A percentile compares a stretch with the other conserved stretches of the same genome.
phyloP scores from a whole-genome alignment of 2,329 filamentous ascomycete genomes.

The Colletotrichum salicis region DNA sequence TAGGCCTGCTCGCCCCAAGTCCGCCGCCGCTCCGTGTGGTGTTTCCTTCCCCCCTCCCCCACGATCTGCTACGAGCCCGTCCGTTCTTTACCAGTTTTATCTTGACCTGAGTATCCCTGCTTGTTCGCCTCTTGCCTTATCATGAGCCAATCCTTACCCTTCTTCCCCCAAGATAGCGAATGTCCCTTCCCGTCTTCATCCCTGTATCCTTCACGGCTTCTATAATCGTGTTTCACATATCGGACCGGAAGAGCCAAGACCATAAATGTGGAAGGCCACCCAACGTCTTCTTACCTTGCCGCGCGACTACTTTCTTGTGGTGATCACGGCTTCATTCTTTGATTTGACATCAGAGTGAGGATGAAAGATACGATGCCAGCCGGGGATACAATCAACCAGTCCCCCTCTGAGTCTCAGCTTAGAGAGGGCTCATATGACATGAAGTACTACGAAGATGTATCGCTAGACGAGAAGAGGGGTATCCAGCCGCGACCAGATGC shows the following conservation, averaged over 20 bases:
- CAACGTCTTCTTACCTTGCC: background rate
- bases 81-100: slow-evolving; percentile 23
- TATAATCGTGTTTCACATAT: slow-evolving; percentile 20
- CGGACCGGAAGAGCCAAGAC: background rate
- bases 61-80: slow-evolving; percentile 7
- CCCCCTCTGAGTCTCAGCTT: slow-evolving; percentile 44
- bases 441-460: slow-evolving; percentile 36
- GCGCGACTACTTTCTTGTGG: background rate
- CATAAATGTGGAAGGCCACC: slow-evolving; percentile 16
- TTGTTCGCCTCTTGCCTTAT: background rate
- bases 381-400: slow-evolving; percentile 48
- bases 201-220: slow-evolving; percentile 7
- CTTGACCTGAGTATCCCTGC: slow-evolving; percentile 22
- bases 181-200: background rate
- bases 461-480: slow-evolving; percentile 44
- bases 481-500: slow-evolving; percentile 37
- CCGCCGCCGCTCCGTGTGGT: background rate
- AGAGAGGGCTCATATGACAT: slow-evolving; percentile 19
- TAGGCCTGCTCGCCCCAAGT: background rate
- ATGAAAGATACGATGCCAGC: slow-evolving; percentile 41
- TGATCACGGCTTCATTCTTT: background rate
- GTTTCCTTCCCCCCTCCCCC: background rate
- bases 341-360: slow-evolving; percentile 2
- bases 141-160: slow-evolving; percentile 4
- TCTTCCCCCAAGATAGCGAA: slow-evolving; percentile 18